Conservation (phyloP, 495 filamentous ascomycete genomes). For the Lophiostoma macrostomum region DNA sequence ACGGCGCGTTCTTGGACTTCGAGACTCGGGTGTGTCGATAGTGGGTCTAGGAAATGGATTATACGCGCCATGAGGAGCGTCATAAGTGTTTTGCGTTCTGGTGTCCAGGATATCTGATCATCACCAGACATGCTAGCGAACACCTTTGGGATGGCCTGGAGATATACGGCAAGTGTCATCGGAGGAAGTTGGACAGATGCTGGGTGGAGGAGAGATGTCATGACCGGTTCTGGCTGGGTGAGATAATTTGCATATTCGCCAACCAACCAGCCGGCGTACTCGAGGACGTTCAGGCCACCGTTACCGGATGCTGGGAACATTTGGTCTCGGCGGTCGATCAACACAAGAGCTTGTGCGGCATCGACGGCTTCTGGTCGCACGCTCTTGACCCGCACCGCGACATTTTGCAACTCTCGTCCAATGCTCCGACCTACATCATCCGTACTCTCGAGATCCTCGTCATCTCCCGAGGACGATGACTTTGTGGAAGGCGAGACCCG, state of each 20-base stretch:
- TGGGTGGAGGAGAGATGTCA: conserved; percentile 69
- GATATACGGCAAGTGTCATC: conserved; percentile 64
- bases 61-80: conserved; percentile 74
- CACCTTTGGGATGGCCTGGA: conserved; percentile 87
- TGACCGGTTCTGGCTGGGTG: conserved; percentile 58
- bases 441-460: conserved; percentile 20
- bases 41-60: conserved; percentile 72
- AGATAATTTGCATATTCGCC: conserved; percentile 80
- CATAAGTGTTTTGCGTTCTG: conserved; percentile 63
- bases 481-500: conserved; percentile 55
- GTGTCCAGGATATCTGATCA: conserved; percentile 56
- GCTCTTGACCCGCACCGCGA: conserved; percentile 86
- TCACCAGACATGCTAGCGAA: conserved; percentile 64
- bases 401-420: conserved; percentile 78
- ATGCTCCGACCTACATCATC: conserved; percentile 65
- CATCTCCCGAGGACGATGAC: conserved; percentile 12
- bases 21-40: conserved; percentile 75
- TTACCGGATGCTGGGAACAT: conserved; percentile 48
- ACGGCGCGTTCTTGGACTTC: conserved; percentile 97
- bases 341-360: conserved; percentile 74
- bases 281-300: conserved; percentile 60
- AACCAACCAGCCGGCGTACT: conserved; percentile 73
- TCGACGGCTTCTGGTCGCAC: conserved; percentile 71
- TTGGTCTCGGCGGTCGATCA: conserved; percentile 48
- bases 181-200: conserved; percentile 59